Evolutionary conservation across 495 filamentous ascomycete species (phyloP).

Genomic region (Lophiotrema nucula): DNA sequence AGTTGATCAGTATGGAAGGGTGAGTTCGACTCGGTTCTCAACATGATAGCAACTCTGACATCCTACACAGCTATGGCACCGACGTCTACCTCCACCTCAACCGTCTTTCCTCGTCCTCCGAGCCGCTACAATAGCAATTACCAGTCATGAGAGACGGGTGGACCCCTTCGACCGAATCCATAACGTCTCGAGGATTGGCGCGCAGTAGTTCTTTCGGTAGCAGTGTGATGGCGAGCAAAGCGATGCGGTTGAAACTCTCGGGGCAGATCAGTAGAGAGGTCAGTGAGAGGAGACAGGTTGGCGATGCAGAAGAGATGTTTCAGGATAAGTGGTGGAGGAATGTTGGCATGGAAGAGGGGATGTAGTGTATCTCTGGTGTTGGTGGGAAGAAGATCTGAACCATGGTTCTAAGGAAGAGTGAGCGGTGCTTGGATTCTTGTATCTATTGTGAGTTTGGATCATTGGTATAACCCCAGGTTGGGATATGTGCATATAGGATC

Average conservation of each 20-base stretch:
- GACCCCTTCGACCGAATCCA: constrained; percentile 44
- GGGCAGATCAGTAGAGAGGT: constrained; percentile 64
- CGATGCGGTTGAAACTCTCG: constrained; percentile 57
- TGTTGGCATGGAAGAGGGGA: constrained; percentile 43
- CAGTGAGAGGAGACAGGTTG: constrained; percentile 81
- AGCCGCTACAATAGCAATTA: constrained; percentile 97
- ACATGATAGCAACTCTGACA: not conserved
- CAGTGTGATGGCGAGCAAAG: constrained; percentile 33
- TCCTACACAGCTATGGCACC: constrained; percentile 80
- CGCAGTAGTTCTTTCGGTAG: constrained; percentile 20
- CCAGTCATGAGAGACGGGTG: constrained; percentile 82
- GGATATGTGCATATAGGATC: not conserved
- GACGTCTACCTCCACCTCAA: constrained; percentile 98
- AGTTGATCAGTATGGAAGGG: constrained; percentile 99
- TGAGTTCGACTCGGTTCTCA: constrained; percentile 47
- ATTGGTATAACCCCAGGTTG: not conserved
- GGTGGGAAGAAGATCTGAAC: not conserved
- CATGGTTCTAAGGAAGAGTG: not conserved
- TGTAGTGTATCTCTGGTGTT: constrained; percentile 29
- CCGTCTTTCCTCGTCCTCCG: constrained; percentile 88
- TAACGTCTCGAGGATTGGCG: constrained; percentile 79
- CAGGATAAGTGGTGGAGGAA: constrained; percentile 45
- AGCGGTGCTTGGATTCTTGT: constrained; percentile 12
- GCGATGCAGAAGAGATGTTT: constrained; percentile 72
- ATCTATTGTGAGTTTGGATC: constrained; percentile 8